Evolutionary conservation across 768 basidiomycete species (phyloP), one percentile per base, ranked within the genome.

Genomic region (Leccinum fibrillosum): DNA sequence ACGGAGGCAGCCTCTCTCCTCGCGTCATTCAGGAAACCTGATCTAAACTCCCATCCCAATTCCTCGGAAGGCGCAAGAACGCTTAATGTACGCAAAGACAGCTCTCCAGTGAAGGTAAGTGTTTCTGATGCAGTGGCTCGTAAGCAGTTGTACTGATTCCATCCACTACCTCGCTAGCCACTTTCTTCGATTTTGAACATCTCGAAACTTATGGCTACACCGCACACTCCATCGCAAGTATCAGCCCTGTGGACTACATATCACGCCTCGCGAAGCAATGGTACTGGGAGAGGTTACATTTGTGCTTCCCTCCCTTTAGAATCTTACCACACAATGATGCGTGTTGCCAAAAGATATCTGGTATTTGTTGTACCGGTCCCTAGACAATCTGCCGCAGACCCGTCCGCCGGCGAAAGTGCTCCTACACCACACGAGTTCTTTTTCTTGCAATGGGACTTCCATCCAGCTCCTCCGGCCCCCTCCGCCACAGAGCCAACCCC

Each of bases 361-460:
- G 71, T 82, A 13, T 98, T 98, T 66, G 80, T 98, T 37, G 70
- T 96, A 4, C 95, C 97, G 3, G 66, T 99, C 2, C 86, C 88
- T 8, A 82, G 92, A 17, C 71, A 73, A 39, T 66, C 72, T 9
- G 52, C 59, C 15, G 53, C 62, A 8, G 54, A 64, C 1, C 66
- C 69, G 25, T 64, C 73, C 25, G 60, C 72, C n/a, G 68, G 64
- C 15, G 78, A 78, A 60, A 62, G 66, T 12, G 54, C 74, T 34
- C 56, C 53, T 30, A 55, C 55, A 21, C 86, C 88, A 2, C 84
- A 87, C 67, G 92, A 92, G 67, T 90, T 92, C 68, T 93, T 86
- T 72, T 87, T 86, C 67, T 76, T 98, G 58, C 89, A 99, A 72
- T 98, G 97, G 96, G 80, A 81, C 39, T 89, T 96, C 71, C 87